phyloP scores from a whole-genome alignment of 1,139 yeast genomes.

The Wickerhamomyces sp. region DNA sequence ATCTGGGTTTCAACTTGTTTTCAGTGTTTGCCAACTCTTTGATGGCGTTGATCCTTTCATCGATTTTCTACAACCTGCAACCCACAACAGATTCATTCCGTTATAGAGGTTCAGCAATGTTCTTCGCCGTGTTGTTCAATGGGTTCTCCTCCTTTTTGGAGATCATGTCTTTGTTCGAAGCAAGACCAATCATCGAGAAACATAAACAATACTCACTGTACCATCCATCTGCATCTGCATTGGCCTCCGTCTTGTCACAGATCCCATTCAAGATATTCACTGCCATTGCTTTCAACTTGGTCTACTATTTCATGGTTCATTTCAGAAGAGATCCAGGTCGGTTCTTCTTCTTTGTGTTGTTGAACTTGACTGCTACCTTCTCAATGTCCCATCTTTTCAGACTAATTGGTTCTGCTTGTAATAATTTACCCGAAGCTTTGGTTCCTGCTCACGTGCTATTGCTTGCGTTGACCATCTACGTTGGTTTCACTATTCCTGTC shows the following conservation, averaged over 20 bases:
- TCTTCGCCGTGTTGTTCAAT: constrained; percentile 47
- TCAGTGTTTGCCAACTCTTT: background rate
- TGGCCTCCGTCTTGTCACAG: constrained; percentile 63
- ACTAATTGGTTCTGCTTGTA: constrained; percentile 59
- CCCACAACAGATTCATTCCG: constrained; percentile 43
- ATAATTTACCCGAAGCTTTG: constrained; percentile 61
- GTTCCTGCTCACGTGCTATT: constrained; percentile 64
- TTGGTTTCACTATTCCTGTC: constrained; percentile 74
- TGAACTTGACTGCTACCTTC: constrained; percentile 49
- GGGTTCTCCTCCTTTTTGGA: constrained; percentile 51
- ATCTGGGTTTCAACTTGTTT: constrained; percentile 51
- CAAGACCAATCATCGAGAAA: constrained; percentile 47
- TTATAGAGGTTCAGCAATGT: constrained; percentile 52
- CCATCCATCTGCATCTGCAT: constrained; percentile 52
- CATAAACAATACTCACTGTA: constrained; percentile 50
- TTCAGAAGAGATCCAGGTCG: constrained; percentile 49
- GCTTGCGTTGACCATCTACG: constrained; percentile 57
- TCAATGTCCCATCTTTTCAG: constrained; percentile 71
- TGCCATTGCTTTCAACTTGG: constrained; percentile 53
- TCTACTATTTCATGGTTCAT: constrained; percentile 35
- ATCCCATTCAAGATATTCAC: constrained; percentile 56
- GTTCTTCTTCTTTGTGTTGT: constrained; percentile 61
- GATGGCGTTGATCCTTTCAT: constrained; percentile 43
- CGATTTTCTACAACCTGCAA: constrained; percentile 30
- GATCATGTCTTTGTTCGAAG: constrained; percentile 38